Evolutionary conservation across 352 stramenopile genomes (phyloP), one percentile per base, ranked within the genome.

Genomic region (Phytophthora capsici): DNA sequence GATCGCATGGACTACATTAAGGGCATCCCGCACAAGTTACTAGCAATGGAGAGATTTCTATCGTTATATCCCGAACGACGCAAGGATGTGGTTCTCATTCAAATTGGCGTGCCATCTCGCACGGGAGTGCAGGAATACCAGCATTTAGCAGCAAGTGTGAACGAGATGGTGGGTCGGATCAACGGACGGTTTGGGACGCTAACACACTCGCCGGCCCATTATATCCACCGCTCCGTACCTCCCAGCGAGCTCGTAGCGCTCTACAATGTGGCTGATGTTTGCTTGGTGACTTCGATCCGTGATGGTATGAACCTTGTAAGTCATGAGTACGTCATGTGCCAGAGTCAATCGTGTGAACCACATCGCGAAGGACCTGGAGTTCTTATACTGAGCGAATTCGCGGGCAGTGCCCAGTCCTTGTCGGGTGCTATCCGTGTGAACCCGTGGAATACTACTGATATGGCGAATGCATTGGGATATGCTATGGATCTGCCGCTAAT

Each of bases 71-170:
- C 90, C 0, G 83, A 98, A 56, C 96, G 89, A 64, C 83, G 90
- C 17, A 93, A 94, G 14, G 96, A 96, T 66, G 91, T 98, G 50
- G 89, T 97, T 25, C 63, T 98, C 6, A 89, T 98, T 43, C 94
- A 98, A 75, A 97, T 99, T 41, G 96, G 86, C 16, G 97, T 99
- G 34, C 96, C 93, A 14, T 94, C 84, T 5, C 82, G 90, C 9
- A 89, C 76, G 7, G 85, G 89, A 23, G 87, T 97, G 14, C 58
- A 87, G 23, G 90, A 97, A 71, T 97, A 97, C 57, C 86, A 94
- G 54, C 77, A 90, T 48, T 57, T 97, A 48, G 82, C 71, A 26
- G 84, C 84, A 8, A 90, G 86, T 46, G 84, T 97, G 52, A 96
- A 96, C 46, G 86, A 96, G 51, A 82, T 96, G 70, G 89, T 97